phyloP scores from a whole-genome alignment of 768 basidiomycete genomes.

The Thelephora aurantiotincta region DNA sequence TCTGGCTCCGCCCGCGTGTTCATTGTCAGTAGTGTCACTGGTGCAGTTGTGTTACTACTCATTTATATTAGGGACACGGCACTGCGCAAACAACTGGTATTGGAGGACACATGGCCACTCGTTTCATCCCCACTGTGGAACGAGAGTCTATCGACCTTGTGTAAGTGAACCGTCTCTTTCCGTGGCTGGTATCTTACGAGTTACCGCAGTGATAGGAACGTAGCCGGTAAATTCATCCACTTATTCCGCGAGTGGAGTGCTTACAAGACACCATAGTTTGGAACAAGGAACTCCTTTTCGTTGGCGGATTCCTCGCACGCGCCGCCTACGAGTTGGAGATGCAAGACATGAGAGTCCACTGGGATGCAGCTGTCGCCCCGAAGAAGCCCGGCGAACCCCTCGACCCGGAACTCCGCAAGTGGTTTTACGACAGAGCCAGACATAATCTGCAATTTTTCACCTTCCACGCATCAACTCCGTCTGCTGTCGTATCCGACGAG shows the following conservation, averaged over 20 bases:
- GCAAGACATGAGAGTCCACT: conserved; percentile 38
- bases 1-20: conserved; percentile 66
- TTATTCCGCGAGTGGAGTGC: neutral
- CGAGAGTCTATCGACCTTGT: conserved; percentile 86
- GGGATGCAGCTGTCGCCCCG: conserved; percentile 34
- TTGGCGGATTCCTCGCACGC: conserved; percentile 74
- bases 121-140: conserved; percentile 94
- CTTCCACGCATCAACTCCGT: conserved; percentile 80
- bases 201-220: conserved; percentile 56
- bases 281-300: conserved; percentile 81
- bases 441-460: conserved; percentile 86
- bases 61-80: conserved; percentile 54
- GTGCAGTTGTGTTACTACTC: neutral
- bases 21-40: conserved; percentile 37
- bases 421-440: conserved; percentile 46
- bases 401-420: conserved; percentile 28
- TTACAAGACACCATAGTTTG: conserved; percentile 34
- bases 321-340: conserved; percentile 80
- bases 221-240: conserved; percentile 36
- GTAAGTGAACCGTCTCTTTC: conserved; percentile 23
- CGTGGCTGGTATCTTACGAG: conserved; percentile 1
- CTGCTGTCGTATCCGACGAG: conserved; percentile 52
- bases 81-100: conserved; percentile 87
- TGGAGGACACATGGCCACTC: conserved; percentile 53
- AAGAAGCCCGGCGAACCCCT: conserved; percentile 7